These are phyloP conservation scores for Tetrapisispora fleetii DNA, from an alignment of 805 yeast genomes.

Conservation along the genomic window DNA sequence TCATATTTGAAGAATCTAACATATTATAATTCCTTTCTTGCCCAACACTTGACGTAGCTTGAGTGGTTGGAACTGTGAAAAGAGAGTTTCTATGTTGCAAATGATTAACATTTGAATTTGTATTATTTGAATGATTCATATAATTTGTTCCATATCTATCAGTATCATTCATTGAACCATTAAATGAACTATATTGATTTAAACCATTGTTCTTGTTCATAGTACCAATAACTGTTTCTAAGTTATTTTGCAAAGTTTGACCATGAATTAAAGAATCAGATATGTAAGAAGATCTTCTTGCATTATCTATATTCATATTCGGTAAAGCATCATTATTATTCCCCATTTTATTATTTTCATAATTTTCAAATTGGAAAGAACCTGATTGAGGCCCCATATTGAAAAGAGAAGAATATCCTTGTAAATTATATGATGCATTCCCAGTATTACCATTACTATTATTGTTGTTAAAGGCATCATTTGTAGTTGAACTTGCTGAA, in stretches of 20 bases:
- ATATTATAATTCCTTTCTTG: conserved; percentile 3
- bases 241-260: conserved; percentile 5
- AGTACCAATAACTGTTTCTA: not conserved
- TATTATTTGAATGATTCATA: not conserved
- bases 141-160: not conserved
- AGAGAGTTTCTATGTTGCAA: conserved; percentile 1
- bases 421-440: not conserved
- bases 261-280: conserved; percentile 48
- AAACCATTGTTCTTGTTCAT: not conserved
- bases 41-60: not conserved
- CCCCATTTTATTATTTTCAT: not conserved
- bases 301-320: conserved; percentile 23
- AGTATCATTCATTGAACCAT: not conserved
- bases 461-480: not conserved
- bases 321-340: not conserved
- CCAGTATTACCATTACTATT: not conserved
- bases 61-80: not conserved
- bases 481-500: not conserved
- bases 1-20: not conserved
- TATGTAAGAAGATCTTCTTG: conserved; percentile 67
- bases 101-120: not conserved
- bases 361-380: not conserved
- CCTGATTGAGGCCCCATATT: not conserved
- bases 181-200: conserved; percentile 1
- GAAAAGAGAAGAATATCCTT: not conserved